Base-by-base conservation (phyloP, 768 basidiomycete species). In the Naganishia antarctica region DNA sequence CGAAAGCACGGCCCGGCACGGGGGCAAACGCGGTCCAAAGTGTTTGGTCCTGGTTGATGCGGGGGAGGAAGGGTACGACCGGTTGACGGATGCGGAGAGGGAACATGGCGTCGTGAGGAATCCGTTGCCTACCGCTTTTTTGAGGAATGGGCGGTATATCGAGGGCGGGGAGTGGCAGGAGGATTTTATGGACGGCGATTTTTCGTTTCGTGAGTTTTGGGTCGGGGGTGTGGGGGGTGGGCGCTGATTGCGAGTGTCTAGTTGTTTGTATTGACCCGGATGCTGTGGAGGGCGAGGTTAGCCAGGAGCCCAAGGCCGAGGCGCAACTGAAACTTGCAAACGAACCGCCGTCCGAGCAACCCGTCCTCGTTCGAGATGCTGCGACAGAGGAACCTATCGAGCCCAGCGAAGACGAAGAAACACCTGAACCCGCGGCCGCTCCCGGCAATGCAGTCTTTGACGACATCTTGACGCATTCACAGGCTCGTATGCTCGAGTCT, bases 221-320 rank as follows among this genome's bases (percentile, higher is more conserved):
- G 3, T 45, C 44, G 9, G 23, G 1, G 7, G 21, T 12, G 18
- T 8, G 2, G 1, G 2, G 18, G 45, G 21, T 29, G n/a, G 44
- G 3, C n/a, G n/a, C 29, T 23, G 9, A n/a, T 43, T 48, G 31
- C 16, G 37, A 15, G 18, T 7, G 37, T 59, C 0, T 43, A 78
- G 77, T 76, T 37, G 77, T 77, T 29, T 78, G 77, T 64, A 74
- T 78, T 25, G 77, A 70, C 23, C 57, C 65, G 6, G 69, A 70
- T 40, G 65, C 71, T 13, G 66, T 65, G 1, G 67, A 69, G 28
- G 48, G 60, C 57, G 68, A 67, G 4, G 31, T 26, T 29, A 32
- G 47, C 43, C 37, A 25, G 12, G 43, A 49, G 21, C 26, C 47
- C 11, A 31, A 45, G 15, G 31, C 44, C 29, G 41, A 47, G 44